phyloP scores from a whole-genome alignment of 73 alveolate genomes.

The Paramecium sonneborni region DNA sequence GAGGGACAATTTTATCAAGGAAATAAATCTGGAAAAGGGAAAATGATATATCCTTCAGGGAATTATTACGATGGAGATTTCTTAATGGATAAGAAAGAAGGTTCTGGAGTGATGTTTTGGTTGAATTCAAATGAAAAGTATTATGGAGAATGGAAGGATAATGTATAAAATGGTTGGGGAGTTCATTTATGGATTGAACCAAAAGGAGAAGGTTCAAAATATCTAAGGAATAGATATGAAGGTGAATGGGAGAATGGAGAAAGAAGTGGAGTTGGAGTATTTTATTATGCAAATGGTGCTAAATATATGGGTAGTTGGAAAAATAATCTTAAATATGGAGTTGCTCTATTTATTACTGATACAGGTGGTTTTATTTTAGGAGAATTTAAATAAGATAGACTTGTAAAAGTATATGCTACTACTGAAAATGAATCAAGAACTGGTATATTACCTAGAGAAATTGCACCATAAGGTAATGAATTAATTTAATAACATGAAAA shows the following conservation, averaged over 20 bases:
- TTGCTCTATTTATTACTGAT: constrained; percentile 93
- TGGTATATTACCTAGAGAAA: constrained; percentile 48
- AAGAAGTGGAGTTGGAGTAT: constrained; percentile 98
- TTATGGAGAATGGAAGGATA: constrained; percentile 98
- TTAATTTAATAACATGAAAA: background rate
- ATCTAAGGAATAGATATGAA: constrained; percentile 96
- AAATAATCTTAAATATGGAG: constrained; percentile 93
- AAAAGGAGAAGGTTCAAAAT: constrained; percentile 89
- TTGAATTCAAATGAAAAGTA: constrained; percentile 91
- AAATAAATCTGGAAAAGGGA: constrained; percentile 92
- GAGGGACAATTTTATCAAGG: constrained; percentile 95
- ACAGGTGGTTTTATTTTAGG: constrained; percentile 97
- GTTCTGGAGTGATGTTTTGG: constrained; percentile 97
- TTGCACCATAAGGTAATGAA: constrained; percentile 19
- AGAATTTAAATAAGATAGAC: constrained; percentile 95
- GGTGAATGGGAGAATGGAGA: constrained; percentile 98
- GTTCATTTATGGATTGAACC: constrained; percentile 97
- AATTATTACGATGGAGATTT: constrained; percentile 97
- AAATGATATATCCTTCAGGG: constrained; percentile 91
- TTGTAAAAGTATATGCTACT: constrained; percentile 79
- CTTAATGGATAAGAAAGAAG: constrained; percentile 89
- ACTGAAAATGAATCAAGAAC: constrained; percentile 57
- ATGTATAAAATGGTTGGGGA: constrained; percentile 95
- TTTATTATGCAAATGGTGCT: constrained; percentile 96
- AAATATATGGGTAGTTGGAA: constrained; percentile 98